Evolutionary conservation across 2,329 filamentous ascomycete species (phyloP), one percentile per base, ranked within the genome.

Genomic region (Xylaria sp.): DNA sequence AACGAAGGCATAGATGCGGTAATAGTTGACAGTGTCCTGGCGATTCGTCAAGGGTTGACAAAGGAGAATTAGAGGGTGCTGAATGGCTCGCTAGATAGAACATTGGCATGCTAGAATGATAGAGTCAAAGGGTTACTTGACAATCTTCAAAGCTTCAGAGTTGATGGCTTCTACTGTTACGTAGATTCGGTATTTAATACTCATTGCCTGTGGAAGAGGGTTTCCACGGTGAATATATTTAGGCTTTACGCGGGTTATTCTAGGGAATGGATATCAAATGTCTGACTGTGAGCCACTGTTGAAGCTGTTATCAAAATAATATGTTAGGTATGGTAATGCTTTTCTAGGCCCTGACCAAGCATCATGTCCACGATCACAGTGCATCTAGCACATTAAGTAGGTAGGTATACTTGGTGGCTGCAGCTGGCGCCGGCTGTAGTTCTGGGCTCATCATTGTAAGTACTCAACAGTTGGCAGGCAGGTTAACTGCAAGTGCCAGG

Each of bases 1-100:
- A 92, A 93, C 63, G 93, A 98, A 81, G 95, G 96, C 56, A 98
- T 99, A 69, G 96, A 99, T 78, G 96, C 96, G 1, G 95, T 99
- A 62, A 99, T 99, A 77, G 96, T 98, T 14, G 96, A 99, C 78
- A 96, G 89, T 70, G 95, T 99, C 2, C 87, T 98, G 34, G 93
- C 93, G 48, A 98, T 99, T 73, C 90, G 95, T 55, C 94, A 97
- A 80, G 95, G 93, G 0, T 85, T 99, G 69, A 96, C 93, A 0
- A 81, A 77, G 39, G 76, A 75, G 45, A 68, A 59, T 24, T 71
- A 65, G 24, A 32, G 11, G 21, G 32, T 21, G 11, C 2, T 30
- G 17, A 4, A 19, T 47, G 6, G 6, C 17, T 47, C n/a, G 17
- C 14, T 57, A 55, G 39, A 48, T 27, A 27, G 27, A 6, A 42